Conservation (phyloP, 768 basidiomycete species). For the Flagelloscypha sp. region DNA sequence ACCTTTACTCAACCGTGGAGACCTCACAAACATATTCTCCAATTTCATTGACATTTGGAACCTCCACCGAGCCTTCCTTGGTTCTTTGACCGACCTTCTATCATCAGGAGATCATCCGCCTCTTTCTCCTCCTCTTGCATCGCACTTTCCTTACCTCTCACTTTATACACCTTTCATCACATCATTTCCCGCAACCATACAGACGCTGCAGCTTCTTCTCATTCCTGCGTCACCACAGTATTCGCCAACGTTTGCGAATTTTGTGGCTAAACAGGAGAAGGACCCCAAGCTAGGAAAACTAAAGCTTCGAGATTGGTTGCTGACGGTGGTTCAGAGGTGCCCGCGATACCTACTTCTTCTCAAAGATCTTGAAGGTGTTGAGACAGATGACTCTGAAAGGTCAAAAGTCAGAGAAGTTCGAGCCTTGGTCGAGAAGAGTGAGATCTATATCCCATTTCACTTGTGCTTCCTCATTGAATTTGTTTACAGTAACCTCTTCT, state of each 20-base stretch:
- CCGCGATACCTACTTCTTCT: slow-evolving; percentile 80
- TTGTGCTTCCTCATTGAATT: background rate
- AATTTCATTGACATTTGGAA: slow-evolving; percentile 93
- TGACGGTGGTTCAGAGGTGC: slow-evolving; percentile 82
- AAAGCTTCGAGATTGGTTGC: slow-evolving; percentile 75
- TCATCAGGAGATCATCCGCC: slow-evolving; percentile 23
- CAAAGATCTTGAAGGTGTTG: slow-evolving; percentile 68
- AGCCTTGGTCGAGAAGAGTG: slow-evolving; percentile 69
- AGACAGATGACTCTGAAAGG: slow-evolving; percentile 59
- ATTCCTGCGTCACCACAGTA: slow-evolving; percentile 35
- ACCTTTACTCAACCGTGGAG: slow-evolving; percentile 60
- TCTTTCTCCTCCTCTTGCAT: slow-evolving; percentile 54
- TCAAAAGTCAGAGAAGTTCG: slow-evolving; percentile 51
- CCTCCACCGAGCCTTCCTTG: slow-evolving; percentile 67
- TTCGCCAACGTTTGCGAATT: slow-evolving; percentile 50
- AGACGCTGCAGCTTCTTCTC: slow-evolving; percentile 48
- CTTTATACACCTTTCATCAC: slow-evolving; percentile 82
- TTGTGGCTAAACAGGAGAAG: slow-evolving; percentile 56
- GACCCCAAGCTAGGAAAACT: slow-evolving; percentile 67
- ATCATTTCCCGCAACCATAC: slow-evolving; percentile 60
- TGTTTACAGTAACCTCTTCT: slow-evolving; percentile 56
- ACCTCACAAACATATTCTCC: slow-evolving; percentile 70
- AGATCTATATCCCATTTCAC: slow-evolving; percentile 12
- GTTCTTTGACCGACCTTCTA: slow-evolving; percentile 44
- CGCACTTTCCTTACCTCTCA: slow-evolving; percentile 84